Percentiles rank a stretch among this genome's conserved stretches.
phyloP scores from a whole-genome alignment of 2,329 filamentous ascomycete species.

The Pseudogymnoascus sp. region DNA sequence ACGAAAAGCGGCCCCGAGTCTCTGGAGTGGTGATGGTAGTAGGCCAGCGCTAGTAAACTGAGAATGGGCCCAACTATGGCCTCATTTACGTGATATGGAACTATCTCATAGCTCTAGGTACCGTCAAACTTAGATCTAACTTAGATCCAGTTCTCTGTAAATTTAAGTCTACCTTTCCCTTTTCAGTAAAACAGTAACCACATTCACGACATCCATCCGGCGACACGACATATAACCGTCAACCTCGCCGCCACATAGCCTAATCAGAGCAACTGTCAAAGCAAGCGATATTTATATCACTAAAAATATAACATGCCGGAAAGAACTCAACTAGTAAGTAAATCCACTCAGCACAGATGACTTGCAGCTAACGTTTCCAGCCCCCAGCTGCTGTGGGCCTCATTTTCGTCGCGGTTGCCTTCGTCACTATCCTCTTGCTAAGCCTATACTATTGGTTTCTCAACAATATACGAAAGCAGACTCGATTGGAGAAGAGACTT shows the following conservation, averaged over 20 bases:
- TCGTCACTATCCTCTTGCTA: neutral
- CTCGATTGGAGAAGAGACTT: neutral
- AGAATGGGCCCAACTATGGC: neutral
- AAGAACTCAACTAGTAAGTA: neutral
- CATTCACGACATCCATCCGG: neutral
- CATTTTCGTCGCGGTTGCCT: constrained; percentile 1
- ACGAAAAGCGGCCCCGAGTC: neutral
- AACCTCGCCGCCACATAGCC: neutral
- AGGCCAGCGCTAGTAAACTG: neutral
- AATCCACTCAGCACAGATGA: neutral
- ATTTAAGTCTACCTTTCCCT: neutral
- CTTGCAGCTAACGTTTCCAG: neutral
- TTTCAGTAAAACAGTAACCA: neutral
- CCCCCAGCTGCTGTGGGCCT: neutral
- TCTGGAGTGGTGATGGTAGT: neutral
- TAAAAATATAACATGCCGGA: neutral
- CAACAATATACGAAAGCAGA: neutral
- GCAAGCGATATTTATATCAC: neutral
- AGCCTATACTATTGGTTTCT: neutral
- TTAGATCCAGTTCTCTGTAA: neutral
- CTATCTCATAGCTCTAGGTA: neutral
- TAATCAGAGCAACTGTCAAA: neutral
- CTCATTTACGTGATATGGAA: constrained; percentile 1
- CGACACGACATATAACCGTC: neutral
- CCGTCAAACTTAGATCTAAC: neutral